Percentiles rank a stretch among this genome's conserved stretches.
These are phyloP conservation scores for Fraxinus xanthoxyloides DNA, from an alignment of 305 asterid genomes.

Conservation along the genomic window DNA sequence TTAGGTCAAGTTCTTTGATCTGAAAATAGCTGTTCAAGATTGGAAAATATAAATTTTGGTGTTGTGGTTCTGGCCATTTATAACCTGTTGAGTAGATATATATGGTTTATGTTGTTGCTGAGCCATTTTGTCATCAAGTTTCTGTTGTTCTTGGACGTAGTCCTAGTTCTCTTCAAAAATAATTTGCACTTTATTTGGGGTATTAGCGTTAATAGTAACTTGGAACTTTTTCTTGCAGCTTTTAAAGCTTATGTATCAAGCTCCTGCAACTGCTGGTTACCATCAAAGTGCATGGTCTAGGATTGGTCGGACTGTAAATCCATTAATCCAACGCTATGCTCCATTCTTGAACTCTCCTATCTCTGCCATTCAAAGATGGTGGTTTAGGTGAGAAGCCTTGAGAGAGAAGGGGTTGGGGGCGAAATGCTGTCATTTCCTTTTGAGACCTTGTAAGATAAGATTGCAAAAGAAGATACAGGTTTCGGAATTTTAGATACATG, in stretches of 20 bases:
- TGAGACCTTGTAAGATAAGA: conserved; percentile 21
- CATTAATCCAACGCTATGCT: conserved; percentile 62
- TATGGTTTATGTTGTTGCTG: background rate
- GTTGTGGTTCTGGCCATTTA: background rate
- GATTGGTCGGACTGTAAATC: conserved; percentile 60
- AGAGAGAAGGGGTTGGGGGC: background rate
- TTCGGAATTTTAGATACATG: conserved; percentile 9
- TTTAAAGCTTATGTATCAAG: conserved; percentile 87
- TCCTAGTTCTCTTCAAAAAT: background rate
- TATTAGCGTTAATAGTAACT: background rate
- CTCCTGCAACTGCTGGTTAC: conserved; percentile 79
- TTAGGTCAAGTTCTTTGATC: background rate
- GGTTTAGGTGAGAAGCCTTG: conserved; percentile 65
- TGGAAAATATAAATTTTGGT: background rate
- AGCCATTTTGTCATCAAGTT: background rate
- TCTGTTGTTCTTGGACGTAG: background rate
- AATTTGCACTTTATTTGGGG: background rate
- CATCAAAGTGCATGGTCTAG: conserved; percentile 85
- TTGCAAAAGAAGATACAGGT: conserved; percentile 20
- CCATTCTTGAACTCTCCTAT: conserved; percentile 75
- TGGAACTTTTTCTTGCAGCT: conserved; percentile 45
- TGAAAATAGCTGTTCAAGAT: background rate
- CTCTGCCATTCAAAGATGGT: conserved; percentile 70
- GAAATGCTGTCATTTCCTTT: conserved; percentile 4
- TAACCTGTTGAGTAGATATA: background rate